phyloP scores from a whole-genome alignment of 1,284 basidiomycete species.

The Athelia psychrophila region DNA sequence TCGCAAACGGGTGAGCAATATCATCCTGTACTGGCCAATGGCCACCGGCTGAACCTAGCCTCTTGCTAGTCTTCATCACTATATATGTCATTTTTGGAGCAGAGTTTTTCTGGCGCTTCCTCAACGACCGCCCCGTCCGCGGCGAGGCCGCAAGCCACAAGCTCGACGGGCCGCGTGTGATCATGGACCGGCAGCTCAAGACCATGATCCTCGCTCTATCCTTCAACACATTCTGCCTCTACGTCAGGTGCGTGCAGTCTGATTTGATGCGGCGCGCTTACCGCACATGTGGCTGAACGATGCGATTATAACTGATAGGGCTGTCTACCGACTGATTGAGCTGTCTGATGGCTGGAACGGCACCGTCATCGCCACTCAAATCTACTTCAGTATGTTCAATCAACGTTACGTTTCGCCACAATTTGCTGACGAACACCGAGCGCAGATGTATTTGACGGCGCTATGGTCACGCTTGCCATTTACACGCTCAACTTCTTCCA shows the following conservation, averaged over 20 bases:
- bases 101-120: slow-evolving; percentile 46
- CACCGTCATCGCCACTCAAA: slow-evolving; percentile 47
- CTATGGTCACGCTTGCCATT: slow-evolving; percentile 57
- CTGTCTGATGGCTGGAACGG: slow-evolving; percentile 54
- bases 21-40: slow-evolving; percentile 5
- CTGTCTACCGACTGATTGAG: slow-evolving; percentile 52
- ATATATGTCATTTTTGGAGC: slow-evolving; percentile 37
- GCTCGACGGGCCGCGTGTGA: not conserved
- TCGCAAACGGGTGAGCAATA: slow-evolving; percentile 46
- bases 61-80: slow-evolving; percentile 34
- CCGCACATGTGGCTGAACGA: no score
- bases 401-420: not conserved
- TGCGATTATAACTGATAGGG: no score
- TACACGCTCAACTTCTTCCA: slow-evolving; percentile 54
- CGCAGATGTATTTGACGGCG: slow-evolving; percentile 56
- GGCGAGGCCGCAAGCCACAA: slow-evolving; percentile 21
- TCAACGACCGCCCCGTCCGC: slow-evolving; percentile 33
- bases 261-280: not conserved
- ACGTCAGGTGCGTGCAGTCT: slow-evolving; percentile 31
- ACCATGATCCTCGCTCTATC: slow-evolving; percentile 26
- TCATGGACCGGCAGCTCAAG: slow-evolving; percentile 20
- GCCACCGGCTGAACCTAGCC: not conserved
- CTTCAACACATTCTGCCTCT: slow-evolving; percentile 34
- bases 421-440: not conserved
- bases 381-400: slow-evolving; percentile 46